phyloP scores from a whole-genome alignment of 805 yeast species.

The Candida silvicultrix region DNA sequence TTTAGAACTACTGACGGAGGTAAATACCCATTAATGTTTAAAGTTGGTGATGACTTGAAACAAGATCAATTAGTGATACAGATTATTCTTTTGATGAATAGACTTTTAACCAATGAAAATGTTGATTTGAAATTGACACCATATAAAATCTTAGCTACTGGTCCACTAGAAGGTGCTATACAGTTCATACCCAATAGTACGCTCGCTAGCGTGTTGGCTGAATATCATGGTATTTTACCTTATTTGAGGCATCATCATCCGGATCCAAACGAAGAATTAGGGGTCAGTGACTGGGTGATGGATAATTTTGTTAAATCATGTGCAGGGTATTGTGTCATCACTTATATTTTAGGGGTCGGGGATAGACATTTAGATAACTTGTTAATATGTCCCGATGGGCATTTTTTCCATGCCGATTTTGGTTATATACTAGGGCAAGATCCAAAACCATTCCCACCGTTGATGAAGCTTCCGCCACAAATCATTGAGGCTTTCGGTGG shows the following conservation, averaged over 20 bases:
- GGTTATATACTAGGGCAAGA: slow-evolving; percentile 96
- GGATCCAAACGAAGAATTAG: slow-evolving; percentile 31
- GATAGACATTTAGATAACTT: slow-evolving; percentile 94
- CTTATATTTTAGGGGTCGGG: slow-evolving; percentile 92
- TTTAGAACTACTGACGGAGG: slow-evolving; percentile 52
- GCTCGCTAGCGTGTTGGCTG: slow-evolving; percentile 67
- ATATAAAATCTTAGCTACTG: slow-evolving; percentile 84
- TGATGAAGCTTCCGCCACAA: slow-evolving; percentile 96
- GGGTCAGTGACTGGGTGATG: slow-evolving; percentile 54
- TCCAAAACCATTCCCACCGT: slow-evolving; percentile 98
- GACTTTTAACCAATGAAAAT: slow-evolving; percentile 79
- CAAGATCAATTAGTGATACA: slow-evolving; percentile 98
- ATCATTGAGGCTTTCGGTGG: slow-evolving; percentile 99
- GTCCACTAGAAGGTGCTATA: slow-evolving; percentile 85
- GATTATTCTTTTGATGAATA: slow-evolving; percentile 87
- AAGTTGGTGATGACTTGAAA: slow-evolving; percentile 89
- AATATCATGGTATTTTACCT: slow-evolving; percentile 69
- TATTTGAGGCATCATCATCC: slow-evolving; percentile 65
- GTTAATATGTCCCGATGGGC: slow-evolving; percentile 74
- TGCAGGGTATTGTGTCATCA: slow-evolving; percentile 96
- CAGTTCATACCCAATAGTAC: slow-evolving; percentile 95
- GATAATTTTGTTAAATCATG: slow-evolving; percentile 92
- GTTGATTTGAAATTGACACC: slow-evolving; percentile 85
- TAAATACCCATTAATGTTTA: slow-evolving; percentile 79
- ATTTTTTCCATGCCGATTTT: slow-evolving; percentile 95